Percentiles rank a stretch among this genome's conserved stretches.
Evolutionary conservation across 2,329 filamentous ascomycete genomes (phyloP).

Genomic region (Pezicula neosporulosa): DNA sequence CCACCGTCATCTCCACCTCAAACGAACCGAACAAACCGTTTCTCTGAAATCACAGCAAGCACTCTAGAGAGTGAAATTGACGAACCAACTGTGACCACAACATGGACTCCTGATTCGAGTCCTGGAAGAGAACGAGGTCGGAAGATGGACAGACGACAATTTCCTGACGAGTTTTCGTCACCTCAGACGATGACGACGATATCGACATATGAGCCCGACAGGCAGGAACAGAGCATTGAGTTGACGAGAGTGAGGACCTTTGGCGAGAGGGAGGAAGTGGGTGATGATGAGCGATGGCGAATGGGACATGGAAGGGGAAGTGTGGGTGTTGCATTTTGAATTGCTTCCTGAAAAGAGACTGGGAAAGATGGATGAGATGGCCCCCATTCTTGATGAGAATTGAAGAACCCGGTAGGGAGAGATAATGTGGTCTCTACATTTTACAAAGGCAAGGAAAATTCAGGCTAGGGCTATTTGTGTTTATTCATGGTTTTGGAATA

Average conservation of each 20-base stretch:
- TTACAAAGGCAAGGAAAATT: no score
- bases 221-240: slow-evolving; percentile 19
- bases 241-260: slow-evolving; percentile 18
- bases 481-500: no score
- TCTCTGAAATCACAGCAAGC: slow-evolving; percentile 44
- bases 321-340: slow-evolving; percentile 45
- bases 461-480: no score
- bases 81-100: slow-evolving; percentile 43
- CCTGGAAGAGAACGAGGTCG: slow-evolving; percentile 12
- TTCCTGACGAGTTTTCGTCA: background rate
- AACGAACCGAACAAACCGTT: slow-evolving; percentile 36
- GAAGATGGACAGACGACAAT: background rate
- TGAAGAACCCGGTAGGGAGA: no score
- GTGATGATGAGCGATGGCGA: slow-evolving; percentile 31
- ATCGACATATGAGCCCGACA: slow-evolving; percentile 26
- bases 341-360: no score
- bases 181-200: slow-evolving; percentile 17
- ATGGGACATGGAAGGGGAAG: slow-evolving; percentile 33
- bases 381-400: no score
- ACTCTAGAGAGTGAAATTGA: slow-evolving; percentile 44
- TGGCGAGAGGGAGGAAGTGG: slow-evolving; percentile 15
- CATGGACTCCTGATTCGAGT: slow-evolving; percentile 40
- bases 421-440: background rate
- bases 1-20: background rate
- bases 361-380: no score